Percentiles rank a stretch among this genome's conserved stretches.
phyloP scores from a whole-genome alignment of 768 basidiomycete species.

The Porpolomopsis calyptriformis region DNA sequence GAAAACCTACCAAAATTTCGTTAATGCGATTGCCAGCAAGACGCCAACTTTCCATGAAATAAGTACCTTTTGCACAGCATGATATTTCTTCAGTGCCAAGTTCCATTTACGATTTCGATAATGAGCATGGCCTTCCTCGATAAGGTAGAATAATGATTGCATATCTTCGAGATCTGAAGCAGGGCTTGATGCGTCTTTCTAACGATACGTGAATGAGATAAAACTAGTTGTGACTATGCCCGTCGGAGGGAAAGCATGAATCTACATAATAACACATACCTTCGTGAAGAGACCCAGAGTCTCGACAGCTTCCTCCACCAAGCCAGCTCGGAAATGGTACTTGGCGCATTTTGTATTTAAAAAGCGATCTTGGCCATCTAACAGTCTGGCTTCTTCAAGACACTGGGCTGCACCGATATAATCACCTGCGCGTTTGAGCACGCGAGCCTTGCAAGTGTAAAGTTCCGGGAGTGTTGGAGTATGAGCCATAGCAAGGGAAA shows the following conservation, averaged over 20 bases:
- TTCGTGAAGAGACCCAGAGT: conserved; percentile 87
- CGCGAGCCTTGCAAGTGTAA: conserved; percentile 68
- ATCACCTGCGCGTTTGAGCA: conserved; percentile 83
- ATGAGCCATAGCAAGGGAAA: conserved; percentile 62
- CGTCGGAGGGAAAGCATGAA: too few relatives aligned
- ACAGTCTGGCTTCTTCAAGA: conserved; percentile 68
- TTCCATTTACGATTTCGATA: conserved; percentile 52
- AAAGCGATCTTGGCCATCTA: conserved; percentile 94
- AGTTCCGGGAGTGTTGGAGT: conserved; percentile 93
- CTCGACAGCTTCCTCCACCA: conserved; percentile 62
- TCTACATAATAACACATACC: conserved; percentile 46
- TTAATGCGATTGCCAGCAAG: not conserved
- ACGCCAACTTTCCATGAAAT: conserved; percentile 9
- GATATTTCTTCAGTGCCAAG: conserved; percentile 79
- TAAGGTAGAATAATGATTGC: conserved; percentile 84
- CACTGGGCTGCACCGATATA: conserved; percentile 57
- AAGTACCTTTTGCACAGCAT: conserved; percentile 66
- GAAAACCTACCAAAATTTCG: conserved; percentile 39
- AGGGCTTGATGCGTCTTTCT: conserved; percentile 80
- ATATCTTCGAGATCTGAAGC: conserved; percentile 84
- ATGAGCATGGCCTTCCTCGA: conserved; percentile 72
- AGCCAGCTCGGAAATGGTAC: conserved; percentile 76
- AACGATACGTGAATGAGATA: conserved; percentile 4
- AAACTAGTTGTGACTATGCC: too few relatives aligned
- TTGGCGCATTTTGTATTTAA: conserved; percentile 91